Base-by-base conservation (phyloP, 306 rosid genomes). In the Ammopiptanthus mongolicus region DNA sequence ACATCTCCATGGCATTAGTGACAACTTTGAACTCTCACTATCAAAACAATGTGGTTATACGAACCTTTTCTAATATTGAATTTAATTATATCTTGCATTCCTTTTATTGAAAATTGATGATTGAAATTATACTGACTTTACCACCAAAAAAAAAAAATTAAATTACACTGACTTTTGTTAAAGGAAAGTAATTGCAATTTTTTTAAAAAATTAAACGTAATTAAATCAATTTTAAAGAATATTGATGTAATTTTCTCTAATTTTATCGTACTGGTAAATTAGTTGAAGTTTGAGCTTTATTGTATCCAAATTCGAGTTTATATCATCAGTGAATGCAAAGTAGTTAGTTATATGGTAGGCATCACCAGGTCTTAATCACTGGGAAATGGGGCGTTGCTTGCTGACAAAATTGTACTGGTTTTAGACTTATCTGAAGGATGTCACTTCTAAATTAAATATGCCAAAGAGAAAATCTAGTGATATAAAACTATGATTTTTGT, bases 311-410 rank as follows among this genome's bases (percentile, higher is more conserved):
- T 25, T 14, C 39, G 39, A 59, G 12, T 65, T 74, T 70, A 37
- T 65, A 62, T 50, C 71, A 12, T 77, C 7, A 12, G 42, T 63
- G 21, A 79, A 29, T 53, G 62, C 39, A 5, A 58, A 78, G 80
- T 73, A 68, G 83, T 61, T 73, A 68, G 83, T 61, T 44, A 71
- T 56, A 29, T 37, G 63, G 82, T 82, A 31, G n/a, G 34, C 71
- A 81, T 81, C 81, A 56, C 4, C 34, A 41, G 9, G 85, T 81
- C 78, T 71, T 71, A 22, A 36, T 81, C 85, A 76, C 18, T 44
- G 7, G 28, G 17, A 68, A 75, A 74, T 74, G 67, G 36, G 72
- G 33, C 22, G 52, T 57, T 50, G 47, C 31, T 28, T 68, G 67
- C 7, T 66, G 64, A 65, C 44, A 6, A 74, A 74, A 28, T 66